A percentile compares a stretch with the other conserved stretches of the same genome.
These are phyloP conservation scores for Phytophthora crassamura DNA, from an alignment of 352 stramenopile species.

Conservation along the genomic window DNA sequence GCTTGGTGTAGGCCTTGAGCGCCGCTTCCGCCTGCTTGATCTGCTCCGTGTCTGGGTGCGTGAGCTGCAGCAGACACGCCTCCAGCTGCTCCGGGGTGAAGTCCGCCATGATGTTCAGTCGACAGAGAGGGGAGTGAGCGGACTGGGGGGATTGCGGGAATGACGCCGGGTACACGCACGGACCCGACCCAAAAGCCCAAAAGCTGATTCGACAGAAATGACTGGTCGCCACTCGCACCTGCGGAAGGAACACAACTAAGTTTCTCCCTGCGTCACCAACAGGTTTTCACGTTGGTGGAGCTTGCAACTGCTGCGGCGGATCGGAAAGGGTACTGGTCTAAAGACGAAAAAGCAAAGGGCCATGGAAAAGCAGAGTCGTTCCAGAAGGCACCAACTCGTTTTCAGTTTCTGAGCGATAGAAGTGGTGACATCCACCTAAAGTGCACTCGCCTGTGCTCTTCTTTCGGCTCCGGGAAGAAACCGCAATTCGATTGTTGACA, in stretches of 20 bases:
- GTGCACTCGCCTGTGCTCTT: too few relatives aligned
- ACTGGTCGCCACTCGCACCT: slow-evolving; percentile 42
- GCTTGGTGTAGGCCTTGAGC: slow-evolving; percentile 95
- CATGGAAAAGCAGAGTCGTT: slow-evolving; percentile 43
- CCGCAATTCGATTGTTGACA: too few relatives aligned
- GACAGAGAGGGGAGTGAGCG: slow-evolving; percentile 3
- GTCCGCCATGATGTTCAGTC: slow-evolving; percentile 63
- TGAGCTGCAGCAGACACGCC: slow-evolving; percentile 90
- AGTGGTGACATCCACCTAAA: too few relatives aligned
- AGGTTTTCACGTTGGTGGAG: slow-evolving; percentile 88
- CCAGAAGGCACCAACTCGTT: too few relatives aligned
- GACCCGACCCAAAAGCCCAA: too few relatives aligned
- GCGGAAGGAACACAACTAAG: slow-evolving; percentile 11
- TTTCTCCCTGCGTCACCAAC: too few relatives aligned
- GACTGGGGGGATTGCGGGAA: slow-evolving; percentile 32
- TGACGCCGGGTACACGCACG: slow-evolving; percentile 15
- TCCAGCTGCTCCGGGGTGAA: slow-evolving; percentile 87
- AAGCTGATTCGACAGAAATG: too few relatives aligned
- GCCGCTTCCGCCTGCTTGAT: slow-evolving; percentile 95
- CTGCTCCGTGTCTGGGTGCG: slow-evolving; percentile 93
- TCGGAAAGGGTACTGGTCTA: slow-evolving; percentile 79
- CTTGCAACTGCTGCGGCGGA: slow-evolving; percentile 79
- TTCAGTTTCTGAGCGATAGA: too few relatives aligned
- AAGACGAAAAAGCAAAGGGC: slow-evolving; percentile 74
- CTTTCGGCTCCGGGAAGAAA: too few relatives aligned